Conservation (phyloP, 1,284 basidiomycete genomes). For the Grifola frondosa region DNA sequence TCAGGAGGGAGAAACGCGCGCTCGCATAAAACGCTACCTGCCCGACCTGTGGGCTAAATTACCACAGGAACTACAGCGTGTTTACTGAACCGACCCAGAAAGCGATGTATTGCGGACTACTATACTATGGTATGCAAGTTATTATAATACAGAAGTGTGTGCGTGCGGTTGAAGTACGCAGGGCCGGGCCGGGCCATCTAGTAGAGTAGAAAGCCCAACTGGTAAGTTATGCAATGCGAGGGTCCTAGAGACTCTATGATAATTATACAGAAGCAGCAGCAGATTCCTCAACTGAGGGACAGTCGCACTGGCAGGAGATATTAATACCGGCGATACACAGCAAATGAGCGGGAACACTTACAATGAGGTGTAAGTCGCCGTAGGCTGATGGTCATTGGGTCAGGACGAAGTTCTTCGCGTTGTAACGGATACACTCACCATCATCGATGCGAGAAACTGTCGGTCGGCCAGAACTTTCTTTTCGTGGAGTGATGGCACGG, state of each 20-base stretch:
- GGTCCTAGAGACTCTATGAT: constrained; percentile 12
- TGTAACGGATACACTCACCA: constrained; percentile 69
- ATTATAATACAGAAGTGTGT: constrained; percentile 26
- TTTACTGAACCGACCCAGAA: constrained; percentile 4
- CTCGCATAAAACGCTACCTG: constrained; percentile 49
- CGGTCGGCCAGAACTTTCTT: constrained; percentile 96
- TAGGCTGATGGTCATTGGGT: no score
- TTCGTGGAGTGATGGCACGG: constrained; percentile 73
- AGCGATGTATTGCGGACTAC: constrained; percentile 13
- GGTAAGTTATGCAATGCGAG: constrained; percentile 15
- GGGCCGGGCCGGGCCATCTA: constrained; percentile 26
- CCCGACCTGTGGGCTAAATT: constrained; percentile 52
- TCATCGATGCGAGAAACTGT: constrained; percentile 89
- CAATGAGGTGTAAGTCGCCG: constrained; percentile 79
- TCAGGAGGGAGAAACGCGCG: constrained; percentile 45
- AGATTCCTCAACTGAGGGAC: constrained; percentile 82
- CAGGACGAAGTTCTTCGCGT: no score
- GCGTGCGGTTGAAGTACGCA: constrained; percentile 34
- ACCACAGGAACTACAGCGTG: constrained; percentile 1
- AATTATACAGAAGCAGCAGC: constrained; percentile 23
- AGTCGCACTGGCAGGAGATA: constrained; percentile 67
- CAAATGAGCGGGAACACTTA: constrained; percentile 40
- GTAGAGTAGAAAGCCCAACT: constrained; percentile 26
- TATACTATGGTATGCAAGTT: constrained; percentile 23
- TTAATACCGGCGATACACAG: neutral